Evolutionary conservation across 2,329 filamentous ascomycete species (phyloP), one percentile per base, ranked within the genome.

Genomic region (Aspergillus ustus): DNA sequence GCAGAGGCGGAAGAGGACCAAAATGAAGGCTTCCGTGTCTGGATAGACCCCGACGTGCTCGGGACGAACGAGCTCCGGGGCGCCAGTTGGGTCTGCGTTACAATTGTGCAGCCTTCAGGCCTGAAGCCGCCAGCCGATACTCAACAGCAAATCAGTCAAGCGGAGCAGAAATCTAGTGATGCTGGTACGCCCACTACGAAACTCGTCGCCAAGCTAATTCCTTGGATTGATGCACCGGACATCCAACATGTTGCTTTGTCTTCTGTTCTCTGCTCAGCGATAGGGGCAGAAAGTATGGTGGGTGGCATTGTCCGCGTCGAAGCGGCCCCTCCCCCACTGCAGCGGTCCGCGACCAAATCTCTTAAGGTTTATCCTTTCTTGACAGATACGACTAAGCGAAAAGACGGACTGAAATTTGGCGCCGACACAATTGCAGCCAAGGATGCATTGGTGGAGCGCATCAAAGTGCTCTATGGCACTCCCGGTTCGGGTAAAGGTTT

Each of bases 301-400:
- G 95, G 95, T 13, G 92, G 93, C 0, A 87, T 98, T 46, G 85
- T 97, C 59, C 92, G 94, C 63, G 84, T 99, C 31, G 93, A 98
- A 73, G 89, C 91, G 9, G 93, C 94, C 1, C 87, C 91, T 15
- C 80, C 84, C 45, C 91, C 90, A 56, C 80, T 92, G n/a, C 82
- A 88, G 6, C 87, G 87, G 61, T 87, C 86, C 45, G 83, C 86
- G 0, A 81, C 92, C 5, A 86, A 87, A 76, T 81, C 86, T 4
- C 78, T 98, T 61, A 93, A 91, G 68, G 81, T 99, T 2, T 91
- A 90, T 59, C 95, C 95, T 0, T 98, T 97, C 70, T 83, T 87
- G 3, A 80, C 83, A 1, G 76, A 81, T 52, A 77, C 79, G 22
- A 79, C 82, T 3, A 88, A 87, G 67, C 78, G 83, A 44, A 84